Base-by-base conservation (phyloP, 768 basidiomycete species). In the Boletellus emodensis region DNA sequence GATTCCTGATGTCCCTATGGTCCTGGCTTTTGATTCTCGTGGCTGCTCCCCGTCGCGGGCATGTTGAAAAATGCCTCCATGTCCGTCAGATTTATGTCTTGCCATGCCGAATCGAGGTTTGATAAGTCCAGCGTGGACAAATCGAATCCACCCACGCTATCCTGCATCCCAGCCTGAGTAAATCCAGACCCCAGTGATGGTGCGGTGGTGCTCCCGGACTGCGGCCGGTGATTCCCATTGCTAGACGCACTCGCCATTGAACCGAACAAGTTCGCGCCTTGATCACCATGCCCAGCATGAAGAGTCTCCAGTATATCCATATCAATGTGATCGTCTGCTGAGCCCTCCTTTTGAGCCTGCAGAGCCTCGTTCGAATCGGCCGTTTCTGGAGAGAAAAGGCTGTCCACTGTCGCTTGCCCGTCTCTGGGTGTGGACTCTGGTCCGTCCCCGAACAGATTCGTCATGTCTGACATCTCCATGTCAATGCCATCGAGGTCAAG, bases 401-500 rank as follows among this genome's bases (percentile, higher is more conserved):
- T 73, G 44, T 80, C 75, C 53, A 74, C 71, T 10, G 66, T 61
- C 20, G 61, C 56, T 44, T 67, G 70, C 14, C 67, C 61, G 30
- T 70, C 67, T 38, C 65, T 62, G 9, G 75, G 59, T 14, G 60
- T 55, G 6, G 72, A 53, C 35, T 74, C 76, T 14, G 66, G 56
- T 18, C 64, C 59, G 44, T 80, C 78, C 7, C 83, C 80, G 56
- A 85, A 87, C 13, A 85, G 66, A 58, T 78, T 76, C 36, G 75
- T 61, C 60, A 73, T 63, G 37, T 60, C 62, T 35, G 71, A 54
- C 74, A 83, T 83, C 61, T 83, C 81, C 45, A 85, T 79, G 55
- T 87, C 84, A 65, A 84, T 82, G 44, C 59, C 56, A 40, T 89
- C 87, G 48, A 90, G 59, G 63, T 90, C 87, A 22, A 90, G 75